Conservation (phyloP, 139 green algal genomes). For the Tetradesmus obliquus region DNA sequence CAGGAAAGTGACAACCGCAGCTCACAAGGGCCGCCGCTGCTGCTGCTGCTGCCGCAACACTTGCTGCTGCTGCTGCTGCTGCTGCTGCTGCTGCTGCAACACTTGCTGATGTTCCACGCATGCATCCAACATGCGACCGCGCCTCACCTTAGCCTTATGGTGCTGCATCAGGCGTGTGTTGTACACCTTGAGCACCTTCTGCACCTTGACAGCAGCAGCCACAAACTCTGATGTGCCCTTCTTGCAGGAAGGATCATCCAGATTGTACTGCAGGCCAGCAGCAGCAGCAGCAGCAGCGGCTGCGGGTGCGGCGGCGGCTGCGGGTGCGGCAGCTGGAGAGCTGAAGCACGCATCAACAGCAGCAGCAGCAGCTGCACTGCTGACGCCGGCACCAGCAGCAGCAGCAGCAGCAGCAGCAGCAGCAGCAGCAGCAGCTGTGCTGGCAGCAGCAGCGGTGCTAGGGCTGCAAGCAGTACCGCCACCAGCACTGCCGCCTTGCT, state of each 20-base stretch:
- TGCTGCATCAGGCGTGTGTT: neutral
- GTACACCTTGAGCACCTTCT: conserved; percentile 3
- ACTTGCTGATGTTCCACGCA: neutral
- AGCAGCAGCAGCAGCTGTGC: neutral
- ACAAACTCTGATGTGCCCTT: conserved; percentile 14
- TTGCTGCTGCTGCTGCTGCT: no score
- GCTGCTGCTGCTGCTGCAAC: no score
- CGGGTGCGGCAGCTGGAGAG: neutral
- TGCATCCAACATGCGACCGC: neutral
- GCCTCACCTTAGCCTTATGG: neutral
- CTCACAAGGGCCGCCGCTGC: no score
- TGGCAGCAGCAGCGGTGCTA: neutral
- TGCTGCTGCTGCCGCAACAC: no score
- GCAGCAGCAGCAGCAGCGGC: no score
- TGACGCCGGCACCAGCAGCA: neutral
- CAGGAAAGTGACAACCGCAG: no score
- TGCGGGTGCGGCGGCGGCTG: neutral
- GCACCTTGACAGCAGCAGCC: neutral
- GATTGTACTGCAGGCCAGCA: neutral
- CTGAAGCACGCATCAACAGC: neutral
- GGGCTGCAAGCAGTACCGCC: neutral
- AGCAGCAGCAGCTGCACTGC: neutral
- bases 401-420: neutral
- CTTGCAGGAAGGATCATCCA: neutral
- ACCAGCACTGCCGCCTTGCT: neutral